Percentiles rank a stretch among this genome's conserved stretches.
These are phyloP conservation scores for Lachnellula cervina DNA, from an alignment of 2,329 filamentous ascomycete genomes.

Conservation along the genomic window DNA sequence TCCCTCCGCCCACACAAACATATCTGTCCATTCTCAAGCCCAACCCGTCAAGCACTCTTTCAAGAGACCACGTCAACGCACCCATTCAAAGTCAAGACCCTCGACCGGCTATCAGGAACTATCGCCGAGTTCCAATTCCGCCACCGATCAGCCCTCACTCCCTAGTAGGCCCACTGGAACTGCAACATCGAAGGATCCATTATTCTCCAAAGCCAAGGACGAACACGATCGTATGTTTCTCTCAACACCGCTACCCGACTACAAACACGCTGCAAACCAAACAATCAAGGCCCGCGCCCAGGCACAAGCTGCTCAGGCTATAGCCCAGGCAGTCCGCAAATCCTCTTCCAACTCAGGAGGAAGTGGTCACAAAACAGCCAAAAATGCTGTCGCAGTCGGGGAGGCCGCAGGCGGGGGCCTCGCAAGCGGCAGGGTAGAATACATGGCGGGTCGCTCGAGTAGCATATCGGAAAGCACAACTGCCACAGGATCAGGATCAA, in stretches of 20 bases:
- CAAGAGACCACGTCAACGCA: slow-evolving; percentile 4
- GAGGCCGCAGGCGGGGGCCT: slow-evolving; percentile 22
- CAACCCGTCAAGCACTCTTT: slow-evolving; percentile 19
- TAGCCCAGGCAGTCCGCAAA: slow-evolving; percentile 20
- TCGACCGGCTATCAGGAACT: slow-evolving; percentile 3
- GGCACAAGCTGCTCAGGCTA: slow-evolving; percentile 13
- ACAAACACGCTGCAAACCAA: slow-evolving; percentile 28
- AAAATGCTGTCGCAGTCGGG: slow-evolving; percentile 24
- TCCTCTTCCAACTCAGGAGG: slow-evolving; percentile 21
- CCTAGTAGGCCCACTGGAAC: not conserved
- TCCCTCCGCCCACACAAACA: slow-evolving; percentile 22
- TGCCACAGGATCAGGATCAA: slow-evolving; percentile 18
- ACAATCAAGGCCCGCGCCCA: slow-evolving; percentile 24
- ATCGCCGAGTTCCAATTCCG: slow-evolving; percentile 2
- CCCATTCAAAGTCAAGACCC: slow-evolving; percentile 13
- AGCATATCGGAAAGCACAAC: slow-evolving; percentile 28
- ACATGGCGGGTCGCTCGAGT: slow-evolving; percentile 24
- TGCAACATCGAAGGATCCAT: not conserved
- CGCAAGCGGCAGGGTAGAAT: too few relatives aligned
- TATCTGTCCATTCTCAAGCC: slow-evolving; percentile 16
- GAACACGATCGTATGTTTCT: slow-evolving; percentile 27
- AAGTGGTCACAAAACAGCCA: slow-evolving; percentile 19
- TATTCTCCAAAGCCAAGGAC: slow-evolving; percentile 2
- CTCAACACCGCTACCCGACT: slow-evolving; percentile 28
- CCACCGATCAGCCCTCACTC: slow-evolving; percentile 4